Evolutionary conservation across 805 yeast genomes (phyloP), one percentile per base, ranked within the genome.

Genomic region (Kodamaea restingae): DNA sequence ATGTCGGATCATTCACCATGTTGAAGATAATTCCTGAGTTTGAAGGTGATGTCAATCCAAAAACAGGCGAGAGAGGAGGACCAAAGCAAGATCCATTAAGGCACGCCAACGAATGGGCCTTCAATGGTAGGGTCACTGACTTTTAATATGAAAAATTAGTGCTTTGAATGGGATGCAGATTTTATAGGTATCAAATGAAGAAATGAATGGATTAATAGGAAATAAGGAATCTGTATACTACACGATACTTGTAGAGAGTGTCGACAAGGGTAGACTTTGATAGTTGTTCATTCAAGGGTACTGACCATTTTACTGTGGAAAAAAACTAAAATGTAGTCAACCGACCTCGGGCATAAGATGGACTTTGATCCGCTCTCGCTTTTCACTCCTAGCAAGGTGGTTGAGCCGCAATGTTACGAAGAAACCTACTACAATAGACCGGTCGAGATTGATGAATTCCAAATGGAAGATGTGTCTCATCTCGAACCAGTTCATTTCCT

Each of bases 61-160:
- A 70, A 42, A 93, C 98, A 1, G 98, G 98, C 3, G 98, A 93
- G 63, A 71, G 83, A 15, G 96, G 96, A 35, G 98, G 98, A 0
- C 98, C 98, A 18, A 93, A 93, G 55, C 98, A 93, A 60, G 97
- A 93, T 55, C 98, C 98, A 0, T 71, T 88, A 47, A 78, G 80
- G 52, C 91, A 87, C 52, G 88, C 88, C 12, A 61, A 61, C 36
- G 98, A 90, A 52, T 93, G 95, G 78, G 82, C 96, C 7, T 93
- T 83, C 61, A 91, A 93, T 55, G 98, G 98, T 0, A 77, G 98
- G 56, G 96, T 88, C 21, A 91, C 98, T 2, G 98, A 93, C 59
- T 93, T 93, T 55, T 93, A 50, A 17, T 18, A 10, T 25, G 28
- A n/a, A 25, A 25, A 25, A 7, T 6, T 6, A 6, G 28, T 25